phyloP scores from a whole-genome alignment of 2,329 filamentous ascomycete genomes.

The Fusarium sp. region DNA sequence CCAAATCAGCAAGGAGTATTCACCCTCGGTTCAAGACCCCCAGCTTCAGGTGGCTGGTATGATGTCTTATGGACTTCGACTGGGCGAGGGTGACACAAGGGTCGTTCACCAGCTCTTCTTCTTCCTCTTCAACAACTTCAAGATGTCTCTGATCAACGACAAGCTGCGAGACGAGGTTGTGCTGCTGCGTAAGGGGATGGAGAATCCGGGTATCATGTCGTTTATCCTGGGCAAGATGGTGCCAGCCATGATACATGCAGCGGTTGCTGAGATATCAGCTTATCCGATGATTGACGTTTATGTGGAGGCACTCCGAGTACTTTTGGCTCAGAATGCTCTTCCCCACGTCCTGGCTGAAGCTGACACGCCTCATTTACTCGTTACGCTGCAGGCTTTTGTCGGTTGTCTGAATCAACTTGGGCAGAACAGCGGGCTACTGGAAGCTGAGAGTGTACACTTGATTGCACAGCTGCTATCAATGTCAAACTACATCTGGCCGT shows the following conservation, averaged over 20 bases:
- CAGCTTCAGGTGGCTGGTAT: conserved; percentile 68
- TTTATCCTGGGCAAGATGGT: conserved; percentile 67
- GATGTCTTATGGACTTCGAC: conserved; percentile 65
- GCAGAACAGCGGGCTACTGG: conserved; percentile 33
- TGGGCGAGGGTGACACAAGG: conserved; percentile 63
- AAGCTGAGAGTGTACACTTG: conserved; percentile 43
- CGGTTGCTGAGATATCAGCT: conserved; percentile 49
- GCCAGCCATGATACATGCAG: conserved; percentile 62
- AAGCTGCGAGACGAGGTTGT: conserved; percentile 59
- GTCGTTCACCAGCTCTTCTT: conserved; percentile 65
- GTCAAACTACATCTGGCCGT: conserved; percentile 49
- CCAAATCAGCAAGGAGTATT: conserved; percentile 67
- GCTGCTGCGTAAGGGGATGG: conserved; percentile 63
- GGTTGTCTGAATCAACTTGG: conserved; percentile 44
- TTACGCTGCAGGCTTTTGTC: conserved; percentile 48
- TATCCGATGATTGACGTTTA: conserved; percentile 66
- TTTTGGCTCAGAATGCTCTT: conserved; percentile 51
- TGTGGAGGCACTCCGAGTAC: conserved; percentile 54
- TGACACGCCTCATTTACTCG: conserved; percentile 48
- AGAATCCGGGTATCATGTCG: conserved; percentile 54
- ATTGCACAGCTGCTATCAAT: conserved; percentile 45
- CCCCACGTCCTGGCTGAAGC: conserved; percentile 53
- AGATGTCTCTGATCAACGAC: conserved; percentile 63
- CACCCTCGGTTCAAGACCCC: conserved; percentile 66
- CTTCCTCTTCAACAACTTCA: conserved; percentile 69